These are phyloP conservation scores for Colletotrichum godetiae DNA, from an alignment of 2,329 filamentous ascomycete genomes.

Conservation along the genomic window DNA sequence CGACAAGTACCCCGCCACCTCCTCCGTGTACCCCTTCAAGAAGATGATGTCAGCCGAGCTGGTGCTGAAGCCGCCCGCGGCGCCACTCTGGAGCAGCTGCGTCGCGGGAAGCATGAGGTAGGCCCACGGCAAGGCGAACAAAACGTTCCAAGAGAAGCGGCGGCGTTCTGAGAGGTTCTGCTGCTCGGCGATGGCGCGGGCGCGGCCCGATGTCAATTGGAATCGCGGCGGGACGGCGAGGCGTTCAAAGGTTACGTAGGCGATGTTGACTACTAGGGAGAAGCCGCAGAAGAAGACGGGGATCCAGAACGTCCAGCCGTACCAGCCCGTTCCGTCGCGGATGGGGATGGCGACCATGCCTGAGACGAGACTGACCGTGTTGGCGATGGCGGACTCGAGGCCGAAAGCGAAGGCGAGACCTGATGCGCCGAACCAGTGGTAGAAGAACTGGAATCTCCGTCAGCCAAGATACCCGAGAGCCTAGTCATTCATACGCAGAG, in stretches of 20 bases:
- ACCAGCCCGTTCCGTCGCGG: slow-evolving; percentile 39
- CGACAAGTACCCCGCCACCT: slow-evolving; percentile 38
- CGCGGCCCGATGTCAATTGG: slow-evolving; percentile 34
- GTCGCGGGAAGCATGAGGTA: slow-evolving; percentile 41
- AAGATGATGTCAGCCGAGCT: slow-evolving; percentile 39
- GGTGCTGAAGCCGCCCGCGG: slow-evolving; percentile 36
- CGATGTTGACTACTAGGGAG: slow-evolving; percentile 36
- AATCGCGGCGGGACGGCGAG: slow-evolving; percentile 26
- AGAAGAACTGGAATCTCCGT: slow-evolving; percentile 37
- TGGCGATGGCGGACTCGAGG: slow-evolving; percentile 39
- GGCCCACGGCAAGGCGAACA: slow-evolving; percentile 37
- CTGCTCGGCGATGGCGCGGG: slow-evolving; percentile 27
- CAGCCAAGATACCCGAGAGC: not conserved
- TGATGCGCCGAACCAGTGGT: slow-evolving; percentile 40
- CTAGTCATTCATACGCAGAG: not conserved
- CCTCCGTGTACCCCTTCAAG: slow-evolving; percentile 40
- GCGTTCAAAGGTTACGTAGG: slow-evolving; percentile 39
- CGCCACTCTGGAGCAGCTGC: slow-evolving; percentile 39
- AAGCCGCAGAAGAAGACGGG: slow-evolving; percentile 38
- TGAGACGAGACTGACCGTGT: slow-evolving; percentile 38
- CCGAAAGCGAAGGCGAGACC: slow-evolving; percentile 40
- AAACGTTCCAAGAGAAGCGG: slow-evolving; percentile 37
- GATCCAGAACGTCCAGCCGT: slow-evolving; percentile 41
- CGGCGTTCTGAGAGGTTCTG: slow-evolving; percentile 17
- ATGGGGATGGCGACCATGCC: slow-evolving; percentile 41